These are phyloP conservation scores for Crithidia brevicula DNA, from an alignment of 208 protist genomes.

Conservation along the genomic window DNA sequence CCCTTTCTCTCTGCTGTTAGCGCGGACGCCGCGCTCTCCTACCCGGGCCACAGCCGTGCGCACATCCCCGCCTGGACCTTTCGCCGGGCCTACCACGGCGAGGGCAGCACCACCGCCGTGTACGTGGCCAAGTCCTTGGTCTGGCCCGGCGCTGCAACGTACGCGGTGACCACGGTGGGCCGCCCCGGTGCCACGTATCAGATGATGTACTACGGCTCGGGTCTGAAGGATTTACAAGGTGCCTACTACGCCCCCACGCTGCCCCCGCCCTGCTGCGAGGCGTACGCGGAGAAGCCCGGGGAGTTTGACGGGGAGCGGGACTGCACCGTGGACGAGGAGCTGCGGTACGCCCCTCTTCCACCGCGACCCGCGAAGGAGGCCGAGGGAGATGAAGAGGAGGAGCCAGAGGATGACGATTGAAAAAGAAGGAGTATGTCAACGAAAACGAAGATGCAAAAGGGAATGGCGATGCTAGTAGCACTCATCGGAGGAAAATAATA, in stretches of 20 bases:
- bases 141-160: conserved; percentile 89
- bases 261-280: conserved; percentile 67
- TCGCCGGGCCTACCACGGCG: conserved; percentile 80
- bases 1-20: conserved; percentile 85
- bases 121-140: conserved; percentile 81
- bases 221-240: conserved; percentile 78
- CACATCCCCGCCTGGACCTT: conserved; percentile 87
- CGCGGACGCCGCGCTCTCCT: conserved; percentile 71
- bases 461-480: too few relatives aligned
- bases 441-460: too few relatives aligned
- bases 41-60: conserved; percentile 76
- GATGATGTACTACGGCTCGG: conserved; percentile 87
- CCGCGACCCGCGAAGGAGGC: conserved; percentile 43
- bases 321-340: conserved; percentile 87
- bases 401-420: conserved; percentile 33
- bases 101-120: conserved; percentile 64
- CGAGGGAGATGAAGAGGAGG: conserved; percentile 81
- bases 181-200: conserved; percentile 74
- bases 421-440: too few relatives aligned
- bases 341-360: conserved; percentile 82
- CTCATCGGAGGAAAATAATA: too few relatives aligned
- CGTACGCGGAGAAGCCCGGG: conserved; percentile 71
- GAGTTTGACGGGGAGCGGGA: conserved; percentile 79
- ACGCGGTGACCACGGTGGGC: conserved; percentile 68
- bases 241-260: conserved; percentile 72